These are phyloP conservation scores for Oidium heveae DNA, from an alignment of 2,329 filamentous ascomycete genomes.

Conservation along the genomic window DNA sequence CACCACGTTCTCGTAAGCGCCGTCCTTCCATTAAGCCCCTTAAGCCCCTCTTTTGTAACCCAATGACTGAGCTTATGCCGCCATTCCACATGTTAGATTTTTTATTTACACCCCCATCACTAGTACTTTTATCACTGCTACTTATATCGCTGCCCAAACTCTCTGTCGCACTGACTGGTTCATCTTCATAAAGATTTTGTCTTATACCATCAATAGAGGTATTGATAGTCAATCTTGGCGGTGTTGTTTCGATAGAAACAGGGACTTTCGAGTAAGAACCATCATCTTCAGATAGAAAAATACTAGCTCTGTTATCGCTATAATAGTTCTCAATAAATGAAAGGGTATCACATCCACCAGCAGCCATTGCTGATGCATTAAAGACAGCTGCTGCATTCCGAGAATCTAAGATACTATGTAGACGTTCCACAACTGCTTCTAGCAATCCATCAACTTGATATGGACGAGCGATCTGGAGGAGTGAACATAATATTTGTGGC, in stretches of 20 bases:
- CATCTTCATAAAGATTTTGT: slow-evolving; percentile 12
- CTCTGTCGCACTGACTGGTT: slow-evolving; percentile 13
- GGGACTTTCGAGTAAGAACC: neutral
- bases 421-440: slow-evolving; percentile 73
- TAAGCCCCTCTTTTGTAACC: slow-evolving; percentile 77
- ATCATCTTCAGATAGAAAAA: slow-evolving; percentile 1
- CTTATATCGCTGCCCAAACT: slow-evolving; percentile 9
- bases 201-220: slow-evolving; percentile 19
- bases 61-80: slow-evolving; percentile 72
- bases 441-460: slow-evolving; percentile 83
- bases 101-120: slow-evolving; percentile 14
- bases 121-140: slow-evolving; percentile 9
- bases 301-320: slow-evolving; percentile 19
- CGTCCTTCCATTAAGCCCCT: slow-evolving; percentile 86
- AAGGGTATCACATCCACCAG: slow-evolving; percentile 69
- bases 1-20: slow-evolving; percentile 49
- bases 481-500: slow-evolving; percentile 82
- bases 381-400: slow-evolving; percentile 92
- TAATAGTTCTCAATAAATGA: slow-evolving; percentile 26
- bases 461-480: slow-evolving; percentile 76
- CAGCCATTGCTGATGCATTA: slow-evolving; percentile 94
- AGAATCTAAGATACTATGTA: slow-evolving; percentile 74
- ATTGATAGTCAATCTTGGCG: slow-evolving; percentile 19
- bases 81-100: slow-evolving; percentile 48
- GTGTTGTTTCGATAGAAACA: too few relatives aligned